phyloP scores from a whole-genome alignment of 2,329 filamentous ascomycete genomes.

The Podosphaera xanthii region DNA sequence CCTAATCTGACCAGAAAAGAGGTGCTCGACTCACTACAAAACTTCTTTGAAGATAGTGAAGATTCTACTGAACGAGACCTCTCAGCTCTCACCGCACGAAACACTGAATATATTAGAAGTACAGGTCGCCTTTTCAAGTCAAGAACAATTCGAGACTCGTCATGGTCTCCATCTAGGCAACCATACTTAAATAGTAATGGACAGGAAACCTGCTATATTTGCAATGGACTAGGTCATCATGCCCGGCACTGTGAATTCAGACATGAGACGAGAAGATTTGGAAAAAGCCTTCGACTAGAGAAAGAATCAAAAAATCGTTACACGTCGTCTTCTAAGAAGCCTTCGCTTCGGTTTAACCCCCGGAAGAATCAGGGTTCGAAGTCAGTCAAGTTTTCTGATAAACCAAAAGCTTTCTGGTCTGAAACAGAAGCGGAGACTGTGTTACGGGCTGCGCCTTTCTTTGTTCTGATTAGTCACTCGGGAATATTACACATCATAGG shows the following conservation, averaged over 20 bases:
- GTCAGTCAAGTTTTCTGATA: not conserved
- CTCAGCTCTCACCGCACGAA: not conserved
- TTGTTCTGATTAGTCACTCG: too few species aligned
- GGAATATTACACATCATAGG: too few species aligned
- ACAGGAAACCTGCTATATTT: not conserved
- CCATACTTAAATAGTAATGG: not conserved
- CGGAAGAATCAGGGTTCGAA: not conserved
- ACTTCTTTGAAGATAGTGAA: not conserved
- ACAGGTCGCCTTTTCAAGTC: not conserved
- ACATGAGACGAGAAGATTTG: not conserved
- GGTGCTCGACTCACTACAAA: not conserved
- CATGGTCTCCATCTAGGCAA: not conserved
- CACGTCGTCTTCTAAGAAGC: not conserved
- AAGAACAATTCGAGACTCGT: not conserved
- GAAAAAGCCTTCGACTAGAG: not conserved
- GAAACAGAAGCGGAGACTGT: too few species aligned
- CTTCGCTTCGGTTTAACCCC: not conserved
- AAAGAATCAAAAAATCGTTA: not conserved
- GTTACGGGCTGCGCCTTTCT: too few species aligned
- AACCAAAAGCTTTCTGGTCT: too few species aligned
- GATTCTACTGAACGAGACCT: not conserved
- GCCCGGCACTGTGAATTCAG: not conserved
- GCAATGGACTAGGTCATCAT: not conserved
- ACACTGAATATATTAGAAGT: not conserved
- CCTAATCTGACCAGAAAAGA: not conserved